phyloP scores from a whole-genome alignment of 2,329 filamentous ascomycete genomes.

The Coniochaeta ligniaria region DNA sequence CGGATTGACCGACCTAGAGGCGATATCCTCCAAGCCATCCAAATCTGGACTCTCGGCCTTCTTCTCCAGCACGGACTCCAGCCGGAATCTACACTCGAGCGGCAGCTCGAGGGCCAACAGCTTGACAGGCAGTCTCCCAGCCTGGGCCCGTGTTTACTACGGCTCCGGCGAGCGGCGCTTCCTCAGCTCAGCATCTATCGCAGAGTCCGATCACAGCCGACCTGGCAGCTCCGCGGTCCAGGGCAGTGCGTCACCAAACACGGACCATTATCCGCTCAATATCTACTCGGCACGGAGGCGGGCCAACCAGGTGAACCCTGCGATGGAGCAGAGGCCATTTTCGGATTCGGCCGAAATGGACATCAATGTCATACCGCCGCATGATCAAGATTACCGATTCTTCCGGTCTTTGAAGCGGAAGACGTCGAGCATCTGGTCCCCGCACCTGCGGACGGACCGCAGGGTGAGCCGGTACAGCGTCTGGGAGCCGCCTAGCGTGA shows the following conservation, averaged over 20 bases:
- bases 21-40: slow-evolving; percentile 45
- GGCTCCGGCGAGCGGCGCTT: slow-evolving; percentile 54
- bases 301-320: slow-evolving; percentile 27
- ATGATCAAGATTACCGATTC: slow-evolving; percentile 15
- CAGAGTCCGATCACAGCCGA: slow-evolving; percentile 38
- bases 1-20: slow-evolving; percentile 52
- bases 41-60: slow-evolving; percentile 45
- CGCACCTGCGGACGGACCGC: slow-evolving; percentile 61
- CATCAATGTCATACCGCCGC: slow-evolving; percentile 27
- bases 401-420: slow-evolving; percentile 29
- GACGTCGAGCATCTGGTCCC: slow-evolving; percentile 62
- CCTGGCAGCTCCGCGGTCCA: slow-evolving; percentile 32
- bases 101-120: slow-evolving; percentile 37
- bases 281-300: slow-evolving; percentile 39
- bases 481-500: slow-evolving; percentile 68
- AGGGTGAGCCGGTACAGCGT: slow-evolving; percentile 51
- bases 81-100: slow-evolving; percentile 45
- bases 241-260: slow-evolving; percentile 40
- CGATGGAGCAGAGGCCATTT: slow-evolving; percentile 15
- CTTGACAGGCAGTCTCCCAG: slow-evolving; percentile 32
- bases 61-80: slow-evolving; percentile 37
- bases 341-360: slow-evolving; percentile 34
- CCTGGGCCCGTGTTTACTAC: slow-evolving; percentile 63
- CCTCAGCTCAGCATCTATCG: slow-evolving; percentile 39
- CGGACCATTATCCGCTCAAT: slow-evolving; percentile 37